Base-by-base conservation (phyloP, 2,329 filamentous ascomycete genomes). In the Apiospora aurea region DNA sequence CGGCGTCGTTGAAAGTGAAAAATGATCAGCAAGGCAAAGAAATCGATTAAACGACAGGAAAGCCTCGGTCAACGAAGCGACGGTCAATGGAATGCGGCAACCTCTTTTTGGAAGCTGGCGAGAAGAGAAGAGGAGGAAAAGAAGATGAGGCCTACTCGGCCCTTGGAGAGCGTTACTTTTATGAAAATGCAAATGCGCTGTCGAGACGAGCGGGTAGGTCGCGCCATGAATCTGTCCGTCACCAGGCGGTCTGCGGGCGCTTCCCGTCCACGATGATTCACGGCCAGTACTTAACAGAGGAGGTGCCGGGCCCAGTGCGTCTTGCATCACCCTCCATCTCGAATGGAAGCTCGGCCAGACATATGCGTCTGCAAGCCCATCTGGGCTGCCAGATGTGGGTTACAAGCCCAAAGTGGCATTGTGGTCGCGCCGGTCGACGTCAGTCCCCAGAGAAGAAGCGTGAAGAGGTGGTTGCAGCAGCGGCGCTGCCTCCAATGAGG, bases 61-160 rank as follows among this genome's bases (percentile, higher is more conserved):
- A 78, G 81, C 83, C 78, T 84, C 83, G 84, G 76, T 84, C 84
- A 82, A 85, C 84, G 83, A 85, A 83, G 81, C 79, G 75, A 79
- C 78, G 14, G 38, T 73, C 81, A 81, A 10, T 80, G 71, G 67
- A 77, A 78, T 75, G 72, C 77, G 77, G 75, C 78, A 77, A 79
- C 79, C 79, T 76, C 76, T 76, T 75, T 49, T 77, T 77, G 76
- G 77, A 77, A 78, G 79, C 76, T 78, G 79, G 75, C 75, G 75
- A 64, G 57, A 64, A 64, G 71, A 73, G 74, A 74, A 75, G 74
- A 78, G 75, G 70, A 77, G 51, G 72, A 72, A 72, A 71, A 71
- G 74, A 74, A 69, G 24, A 76, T 38, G 69, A 74, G 34, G 72
- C 76, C 75, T 76, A 76, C 77, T 73, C 71, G 70, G 72, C 49